These are phyloP conservation scores for Fragosphaeria purpurea DNA, from an alignment of 2,329 filamentous ascomycete species.

Conservation along the genomic window DNA sequence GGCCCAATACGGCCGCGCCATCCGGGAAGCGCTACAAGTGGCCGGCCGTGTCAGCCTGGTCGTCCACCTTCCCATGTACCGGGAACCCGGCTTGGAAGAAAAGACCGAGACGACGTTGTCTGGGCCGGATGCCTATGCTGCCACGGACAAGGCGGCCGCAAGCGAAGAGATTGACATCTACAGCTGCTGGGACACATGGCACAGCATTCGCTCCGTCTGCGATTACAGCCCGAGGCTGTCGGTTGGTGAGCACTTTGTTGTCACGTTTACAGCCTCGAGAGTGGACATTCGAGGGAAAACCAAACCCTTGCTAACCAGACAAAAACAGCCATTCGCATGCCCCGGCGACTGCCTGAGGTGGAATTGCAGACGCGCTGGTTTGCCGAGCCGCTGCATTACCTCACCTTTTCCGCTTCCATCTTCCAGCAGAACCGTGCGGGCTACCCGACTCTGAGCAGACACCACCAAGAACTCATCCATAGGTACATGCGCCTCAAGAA, in stretches of 20 bases:
- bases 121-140: slow-evolving; percentile 23
- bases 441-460: slow-evolving; percentile 49
- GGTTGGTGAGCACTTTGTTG: slow-evolving; percentile 55
- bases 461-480: slow-evolving; percentile 52
- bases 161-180: slow-evolving; percentile 55
- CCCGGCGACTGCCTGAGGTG: slow-evolving; percentile 47
- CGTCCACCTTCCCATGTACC: slow-evolving; percentile 75
- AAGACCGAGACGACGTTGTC: slow-evolving; percentile 43
- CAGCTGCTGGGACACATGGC: slow-evolving; percentile 88
- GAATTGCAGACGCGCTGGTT: slow-evolving; percentile 59
- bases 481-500: slow-evolving; percentile 56
- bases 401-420: slow-evolving; percentile 41
- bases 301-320: slow-evolving; percentile 4
- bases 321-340: slow-evolving; percentile 43
- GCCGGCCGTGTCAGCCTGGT: slow-evolving; percentile 71
- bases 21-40: slow-evolving; percentile 68
- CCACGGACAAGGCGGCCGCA: slow-evolving; percentile 25
- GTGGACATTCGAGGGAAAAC: too few relatives aligned
- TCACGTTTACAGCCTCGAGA: too few relatives aligned
- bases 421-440: slow-evolving; percentile 54
- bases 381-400: slow-evolving; percentile 54
- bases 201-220: slow-evolving; percentile 74
- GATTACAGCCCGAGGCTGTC: slow-evolving; percentile 73
- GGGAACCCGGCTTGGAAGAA: slow-evolving; percentile 52
- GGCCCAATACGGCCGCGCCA: slow-evolving; percentile 71